Evolutionary conservation across 2,329 filamentous ascomycete genomes (phyloP).

Genomic region (Xylariaceae sp.): DNA sequence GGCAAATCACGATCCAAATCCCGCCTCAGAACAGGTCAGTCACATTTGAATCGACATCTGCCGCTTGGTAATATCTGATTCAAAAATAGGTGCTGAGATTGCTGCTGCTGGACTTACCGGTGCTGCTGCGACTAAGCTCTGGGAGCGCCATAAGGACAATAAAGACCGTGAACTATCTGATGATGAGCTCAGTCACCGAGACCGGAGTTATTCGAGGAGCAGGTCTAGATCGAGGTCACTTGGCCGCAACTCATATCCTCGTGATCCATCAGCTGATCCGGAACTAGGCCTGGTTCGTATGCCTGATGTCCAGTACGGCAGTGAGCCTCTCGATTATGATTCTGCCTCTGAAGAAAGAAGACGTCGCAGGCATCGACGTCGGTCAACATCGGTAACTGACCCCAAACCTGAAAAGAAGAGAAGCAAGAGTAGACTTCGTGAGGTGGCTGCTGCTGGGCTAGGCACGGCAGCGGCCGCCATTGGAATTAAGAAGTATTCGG

Average conservation of each 20-base stretch:
- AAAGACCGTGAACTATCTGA: conserved; percentile 46
- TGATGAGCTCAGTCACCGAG: conserved; percentile 33
- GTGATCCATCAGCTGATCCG: conserved; percentile 56
- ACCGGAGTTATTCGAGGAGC: conserved; percentile 49
- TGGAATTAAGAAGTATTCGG: conserved; percentile 59
- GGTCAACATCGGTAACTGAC: conserved; percentile 33
- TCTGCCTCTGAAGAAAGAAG: conserved; percentile 46
- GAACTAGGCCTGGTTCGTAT: conserved; percentile 57
- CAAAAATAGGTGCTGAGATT: conserved; percentile 48
- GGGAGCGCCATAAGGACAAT: conserved; percentile 60
- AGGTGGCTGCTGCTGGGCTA: conserved; percentile 55
- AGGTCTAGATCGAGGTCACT: conserved; percentile 35
- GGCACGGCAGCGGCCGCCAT: conserved; percentile 60
- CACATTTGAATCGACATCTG: not conserved
- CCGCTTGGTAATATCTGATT: conserved; percentile 11
- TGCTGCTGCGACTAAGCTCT: conserved; percentile 59
- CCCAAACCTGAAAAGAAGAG: conserved; percentile 44
- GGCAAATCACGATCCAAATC: conserved; percentile 41
- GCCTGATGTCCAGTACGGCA: conserved; percentile 59
- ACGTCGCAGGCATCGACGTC: conserved; percentile 39
- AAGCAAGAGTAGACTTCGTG: conserved; percentile 53
- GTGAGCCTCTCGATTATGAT: conserved; percentile 54
- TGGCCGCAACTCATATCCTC: conserved; percentile 45
- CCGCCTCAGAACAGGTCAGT: conserved; percentile 42
- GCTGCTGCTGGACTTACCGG: conserved; percentile 59